Conservation (phyloP, 2,329 filamentous ascomycete genomes). For the Cercospora sp. region DNA sequence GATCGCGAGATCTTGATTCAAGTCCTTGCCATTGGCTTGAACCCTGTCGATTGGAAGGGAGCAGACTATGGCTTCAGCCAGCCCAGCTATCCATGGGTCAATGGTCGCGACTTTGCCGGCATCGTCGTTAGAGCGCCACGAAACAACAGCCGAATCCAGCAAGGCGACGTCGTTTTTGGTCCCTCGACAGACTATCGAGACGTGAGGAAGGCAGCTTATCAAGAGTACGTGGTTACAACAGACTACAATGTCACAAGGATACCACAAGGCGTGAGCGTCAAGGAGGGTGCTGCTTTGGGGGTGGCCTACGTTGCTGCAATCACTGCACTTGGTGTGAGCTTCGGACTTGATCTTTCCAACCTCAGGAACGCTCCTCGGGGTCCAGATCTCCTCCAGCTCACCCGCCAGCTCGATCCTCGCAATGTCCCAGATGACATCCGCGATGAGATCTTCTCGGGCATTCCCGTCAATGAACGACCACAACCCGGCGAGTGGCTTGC, state of each 20-base stretch:
- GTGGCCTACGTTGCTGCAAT: conserved; percentile 71
- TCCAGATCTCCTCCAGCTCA: conserved; percentile 58
- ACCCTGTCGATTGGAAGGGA: conserved; percentile 73
- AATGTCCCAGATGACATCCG: conserved; percentile 61
- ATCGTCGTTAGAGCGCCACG: conserved; percentile 55
- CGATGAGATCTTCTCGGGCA: conserved; percentile 61
- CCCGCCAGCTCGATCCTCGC: conserved; percentile 50
- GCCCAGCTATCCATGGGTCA: conserved; percentile 66
- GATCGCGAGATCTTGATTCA: conserved; percentile 63
- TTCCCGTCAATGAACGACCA: conserved; percentile 55
- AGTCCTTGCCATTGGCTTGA: conserved; percentile 65
- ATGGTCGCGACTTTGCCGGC: conserved; percentile 69
- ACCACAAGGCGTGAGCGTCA: conserved; percentile 54
- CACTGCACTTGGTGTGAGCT: conserved; percentile 66
- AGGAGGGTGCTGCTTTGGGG: conserved; percentile 63
- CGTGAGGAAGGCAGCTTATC: conserved; percentile 68
- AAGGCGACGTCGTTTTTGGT: conserved; percentile 61
- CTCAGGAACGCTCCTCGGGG: conserved; percentile 47
- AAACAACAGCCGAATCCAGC: conserved; percentile 51
- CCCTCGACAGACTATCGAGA: conserved; percentile 75
- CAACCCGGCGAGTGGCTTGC: conserved; percentile 66
- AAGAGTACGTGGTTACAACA: conserved; percentile 66
- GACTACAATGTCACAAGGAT: conserved; percentile 66
- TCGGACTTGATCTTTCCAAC: conserved; percentile 65
- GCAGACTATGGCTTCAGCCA: conserved; percentile 72